A percentile compares a stretch with the other conserved stretches of the same genome.
These are phyloP conservation scores for Pichia sp. DNA, from an alignment of 1,139 yeast species.

Conservation along the genomic window DNA sequence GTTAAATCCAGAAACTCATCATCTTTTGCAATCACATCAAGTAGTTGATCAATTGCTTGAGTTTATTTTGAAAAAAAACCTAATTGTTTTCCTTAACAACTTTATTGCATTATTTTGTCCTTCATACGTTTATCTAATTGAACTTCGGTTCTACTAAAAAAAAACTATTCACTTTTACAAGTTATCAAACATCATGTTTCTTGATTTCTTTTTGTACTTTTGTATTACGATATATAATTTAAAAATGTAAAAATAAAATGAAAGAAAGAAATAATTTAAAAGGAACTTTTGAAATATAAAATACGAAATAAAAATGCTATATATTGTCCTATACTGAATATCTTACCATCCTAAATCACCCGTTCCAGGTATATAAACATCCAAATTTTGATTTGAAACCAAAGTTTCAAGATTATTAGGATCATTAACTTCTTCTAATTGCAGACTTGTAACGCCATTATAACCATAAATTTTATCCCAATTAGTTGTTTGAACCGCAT, in stretches of 20 bases:
- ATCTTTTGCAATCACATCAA: neutral
- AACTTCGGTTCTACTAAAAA: neutral
- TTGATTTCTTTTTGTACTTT: no score
- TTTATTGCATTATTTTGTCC: neutral
- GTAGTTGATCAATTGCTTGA: no score
- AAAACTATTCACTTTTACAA: neutral
- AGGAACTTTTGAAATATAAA: neutral
- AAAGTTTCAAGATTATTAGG: neutral
- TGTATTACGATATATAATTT: neutral
- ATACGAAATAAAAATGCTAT: neutral
- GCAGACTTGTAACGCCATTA: neutral
- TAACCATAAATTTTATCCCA: constrained; percentile 12
- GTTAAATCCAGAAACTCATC: neutral
- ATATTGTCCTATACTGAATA: neutral
- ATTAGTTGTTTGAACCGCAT: constrained; percentile 5
- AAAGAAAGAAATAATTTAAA: neutral
- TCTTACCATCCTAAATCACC: constrained; percentile 5
- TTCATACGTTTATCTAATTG: neutral
- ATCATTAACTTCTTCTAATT: neutral
- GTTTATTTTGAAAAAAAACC: no score
- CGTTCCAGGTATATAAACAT: constrained; percentile 2
- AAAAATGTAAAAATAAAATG: neutral
- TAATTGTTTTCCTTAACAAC: neutral
- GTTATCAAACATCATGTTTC: no score
- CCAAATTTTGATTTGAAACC: neutral